Evolutionary conservation across 2,329 filamentous ascomycete species (phyloP), one percentile per base, ranked within the genome.

Genomic region (Sporothrix pallida): DNA sequence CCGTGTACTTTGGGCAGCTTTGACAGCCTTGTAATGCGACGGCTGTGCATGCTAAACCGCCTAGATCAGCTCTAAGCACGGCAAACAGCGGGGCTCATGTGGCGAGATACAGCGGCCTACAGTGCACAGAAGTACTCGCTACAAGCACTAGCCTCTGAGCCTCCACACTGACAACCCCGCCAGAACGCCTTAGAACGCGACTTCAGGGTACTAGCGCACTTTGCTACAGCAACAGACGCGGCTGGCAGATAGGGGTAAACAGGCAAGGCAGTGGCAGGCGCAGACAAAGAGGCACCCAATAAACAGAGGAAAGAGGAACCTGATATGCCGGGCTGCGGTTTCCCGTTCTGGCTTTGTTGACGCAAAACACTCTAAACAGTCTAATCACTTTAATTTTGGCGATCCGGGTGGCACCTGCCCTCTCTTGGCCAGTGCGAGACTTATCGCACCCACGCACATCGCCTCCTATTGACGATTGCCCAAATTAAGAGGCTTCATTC

Each of bases 181-280:
- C 58, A 48, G 56, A 42, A 52, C 56, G 48, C 37, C 71, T 60
- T 63, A 67, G 62, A 62, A 73, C 72, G 72, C 72, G 68, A 63
- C 58, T 50, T 20, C 68, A 26, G 56, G 31, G 20, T 26, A 70
- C 60, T 74, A 74, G 72, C 60, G 68, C 48, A 65, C 9, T 72
- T 74, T 74, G 69, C 73, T 74, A 67, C 70, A 62, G 70, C 73
- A 74, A 74, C 73, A 72, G 73, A 74, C 73, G 73, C 73, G 73
- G 54, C 70, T 74, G 70, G 10, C 48, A 23, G 15, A 26, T 31
- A 71, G n/a, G 15, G 26, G 10, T 12, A 67, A 63, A 15, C 31
- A 60, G 26, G 15, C 15, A 62, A 23, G 58, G 31, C 62, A 6
- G 26, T 46, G 46, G 12, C 20, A 3, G 37, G 46, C 10, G 67